Evolutionary conservation across 179 eudicot species (phyloP), one percentile per base, ranked within the genome.

Genomic region (Heliamphora ciliata): DNA sequence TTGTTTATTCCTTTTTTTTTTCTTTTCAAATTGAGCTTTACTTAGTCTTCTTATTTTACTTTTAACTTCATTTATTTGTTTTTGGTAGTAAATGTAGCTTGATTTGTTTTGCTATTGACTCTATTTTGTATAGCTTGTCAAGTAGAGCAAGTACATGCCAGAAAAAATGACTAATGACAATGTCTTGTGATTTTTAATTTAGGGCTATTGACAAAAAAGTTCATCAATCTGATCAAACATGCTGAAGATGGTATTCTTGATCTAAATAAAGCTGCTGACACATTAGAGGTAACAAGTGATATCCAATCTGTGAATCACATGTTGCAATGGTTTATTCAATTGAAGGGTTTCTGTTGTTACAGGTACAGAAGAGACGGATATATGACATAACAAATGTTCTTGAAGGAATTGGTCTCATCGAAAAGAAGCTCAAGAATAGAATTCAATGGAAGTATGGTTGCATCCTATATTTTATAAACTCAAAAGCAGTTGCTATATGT

Each of bases 231-330:
- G 82, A 94, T 94, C 85, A 92, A 91, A 79, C 94, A 90, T 81
- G 94, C 98, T 6, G 98, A 94, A 89, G 96, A 95, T 90, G 97
- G 98, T 85, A 88, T 89, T 73, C 97, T 95, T 87, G 98, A 94
- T 91, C 85, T 94, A 74, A 94, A 95, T 84, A 85, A 89, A 83
- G 98, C 98, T 78, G 98, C 98, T 80, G 92, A 91, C 68, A 91
- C 96, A 56, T 86, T 95, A 68, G 90, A 92, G 91, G 96, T 93
- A 76, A 81, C 60, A 59, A 31, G 59, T n/a, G 54, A 21, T 55
- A 48, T 40, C 47, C 81, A 59, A 78, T 80, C 52, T 70, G 21
- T 70, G 51, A 44, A 21, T 61, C 79, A 59, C 64, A 56, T 74
- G 72, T 31, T 79, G 40, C 54, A 15, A 65, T 4, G 40, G 18